phyloP scores from a whole-genome alignment of 176 grass and related monocot genomes.

The Puya raimondii region DNA sequence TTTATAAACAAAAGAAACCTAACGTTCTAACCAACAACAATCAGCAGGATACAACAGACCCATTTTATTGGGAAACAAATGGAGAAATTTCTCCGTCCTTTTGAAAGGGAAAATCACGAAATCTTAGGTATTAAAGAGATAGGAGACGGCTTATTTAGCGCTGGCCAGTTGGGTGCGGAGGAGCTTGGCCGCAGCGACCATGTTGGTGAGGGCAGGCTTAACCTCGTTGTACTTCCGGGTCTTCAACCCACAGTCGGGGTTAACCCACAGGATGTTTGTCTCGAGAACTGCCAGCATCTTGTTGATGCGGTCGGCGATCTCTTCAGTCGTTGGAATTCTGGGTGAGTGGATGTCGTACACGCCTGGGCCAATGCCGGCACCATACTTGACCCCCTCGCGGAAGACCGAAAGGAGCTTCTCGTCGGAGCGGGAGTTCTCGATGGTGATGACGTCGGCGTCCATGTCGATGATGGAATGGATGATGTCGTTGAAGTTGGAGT shows the following conservation, averaged over 20 bases:
- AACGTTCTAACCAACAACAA: slow-evolving; percentile 25
- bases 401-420: slow-evolving; percentile 92
- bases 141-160: slow-evolving; percentile 29
- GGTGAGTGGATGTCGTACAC: slow-evolving; percentile 97
- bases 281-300: slow-evolving; percentile 94
- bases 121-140: background rate
- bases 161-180: slow-evolving; percentile 63
- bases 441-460: slow-evolving; percentile 94
- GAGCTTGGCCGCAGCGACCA: slow-evolving; percentile 66
- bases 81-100: slow-evolving; percentile 14
- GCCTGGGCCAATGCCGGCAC: slow-evolving; percentile 69
- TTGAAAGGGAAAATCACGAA: slow-evolving; percentile 17
- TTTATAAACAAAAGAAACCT: slow-evolving; percentile 6
- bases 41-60: background rate
- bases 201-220: slow-evolving; percentile 74
- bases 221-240: slow-evolving; percentile 83
- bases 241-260: slow-evolving; percentile 91
- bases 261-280: slow-evolving; percentile 93
- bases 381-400: slow-evolving; percentile 73
- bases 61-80: slow-evolving; percentile 35
- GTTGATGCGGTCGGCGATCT: slow-evolving; percentile 76
- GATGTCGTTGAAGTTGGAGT: slow-evolving; percentile 97
- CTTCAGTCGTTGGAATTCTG: slow-evolving; percentile 63
- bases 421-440: slow-evolving; percentile 81
- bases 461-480: slow-evolving; percentile 93